Base-by-base conservation (phyloP, 2,329 filamentous ascomycete species). In the Diaporthe citri region DNA sequence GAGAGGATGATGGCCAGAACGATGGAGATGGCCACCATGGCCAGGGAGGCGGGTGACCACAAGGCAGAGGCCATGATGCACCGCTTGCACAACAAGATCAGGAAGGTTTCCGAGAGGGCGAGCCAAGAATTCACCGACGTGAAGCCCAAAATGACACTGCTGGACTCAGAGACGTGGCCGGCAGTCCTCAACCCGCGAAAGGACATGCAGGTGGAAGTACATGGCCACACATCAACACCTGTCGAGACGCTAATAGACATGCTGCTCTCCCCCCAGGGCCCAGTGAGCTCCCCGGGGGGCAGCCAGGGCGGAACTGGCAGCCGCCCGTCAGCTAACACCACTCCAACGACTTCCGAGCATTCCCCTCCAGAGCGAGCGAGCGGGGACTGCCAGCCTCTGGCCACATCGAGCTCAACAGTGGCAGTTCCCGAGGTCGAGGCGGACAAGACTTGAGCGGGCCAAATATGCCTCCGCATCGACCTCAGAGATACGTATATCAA, bases 91-190 rank as follows among this genome's bases (percentile, higher is more conserved):
- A 46, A 64, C 28, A 72, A 64, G 36, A 43, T 72, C 36, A 72
- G 46, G 31, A 52, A 64, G 28, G 13, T 72, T n/a, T 43, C 25
- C 9, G 22, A 72, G 46, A 72, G 71, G 57, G 25, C 48, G 20
- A 28, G 25, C 17, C 46, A 72, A 36, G 46, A 56, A 3, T 43
- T 25, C 13, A 20, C 51, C 12, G 28, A 13, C 31, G 3, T 69
- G 15, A 69, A 69, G 48, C 36, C 71, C 48, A 43, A 17, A 22
- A 64, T 72, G 39, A 64, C 55, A 1, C 25, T 72, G 25, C 28
- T 72, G 48, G 71, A 72, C 31, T 72, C 71, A 7, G 57, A 43
- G 43, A 72, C 71, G 20, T 55, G 57, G 57, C 39, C 36, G 13
- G 57, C 71, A 20, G 71, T 64, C 28, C 17, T 56, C 36, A 34